Evolutionary conservation across 495 filamentous ascomycete genomes (phyloP), one percentile per base, ranked within the genome.

Genomic region (Penicillium bovifimosum): DNA sequence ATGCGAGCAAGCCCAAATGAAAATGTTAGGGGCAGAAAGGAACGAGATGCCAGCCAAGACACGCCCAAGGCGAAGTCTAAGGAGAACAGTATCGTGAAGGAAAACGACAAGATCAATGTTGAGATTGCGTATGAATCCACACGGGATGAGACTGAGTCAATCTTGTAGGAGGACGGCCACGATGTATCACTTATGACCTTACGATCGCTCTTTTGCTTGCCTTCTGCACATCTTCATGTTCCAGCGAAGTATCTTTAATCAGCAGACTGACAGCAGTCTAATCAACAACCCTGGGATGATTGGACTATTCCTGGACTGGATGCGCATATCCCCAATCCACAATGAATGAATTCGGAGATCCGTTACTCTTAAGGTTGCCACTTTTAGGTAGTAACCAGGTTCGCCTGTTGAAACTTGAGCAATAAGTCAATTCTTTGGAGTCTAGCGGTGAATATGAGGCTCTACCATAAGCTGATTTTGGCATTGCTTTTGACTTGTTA

Each of bases 1-100:
- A 29, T 71, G 16, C 56, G 57, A 18, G 53, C 57, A 18, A 74
- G 67, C 39, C 74, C 76, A 5, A 66, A 60, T 43, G 61, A 52
- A 13, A 61, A 68, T 29, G 51, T 76, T 41, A 76, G 71, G 53
- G 58, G 74, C 47, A 71, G 67, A 41, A 48, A 78, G 50, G 76
- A 76, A 52, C 52, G 55, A 24, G 51, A 53, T 47, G 20, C 35
- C 36, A 40, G 3, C 11, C 64, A 60, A 28, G 36, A 53, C 13
- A 47, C 44, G 0, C 29, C 44, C 5, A 47, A 34, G 17, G 31
- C 31, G 4, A n/a, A 43, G 26, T 43, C 41, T 7, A 43, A 43
- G 26, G 27, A n/a, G 14, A 43, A 28, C 13, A 7, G 13, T 2
- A 16, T 5, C 14, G 6, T 1, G 8, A 29, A 29, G 26, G 26